Evolutionary conservation across 1,139 yeast genomes (phyloP).

Genomic region (Geotrichum macrosporum): DNA sequence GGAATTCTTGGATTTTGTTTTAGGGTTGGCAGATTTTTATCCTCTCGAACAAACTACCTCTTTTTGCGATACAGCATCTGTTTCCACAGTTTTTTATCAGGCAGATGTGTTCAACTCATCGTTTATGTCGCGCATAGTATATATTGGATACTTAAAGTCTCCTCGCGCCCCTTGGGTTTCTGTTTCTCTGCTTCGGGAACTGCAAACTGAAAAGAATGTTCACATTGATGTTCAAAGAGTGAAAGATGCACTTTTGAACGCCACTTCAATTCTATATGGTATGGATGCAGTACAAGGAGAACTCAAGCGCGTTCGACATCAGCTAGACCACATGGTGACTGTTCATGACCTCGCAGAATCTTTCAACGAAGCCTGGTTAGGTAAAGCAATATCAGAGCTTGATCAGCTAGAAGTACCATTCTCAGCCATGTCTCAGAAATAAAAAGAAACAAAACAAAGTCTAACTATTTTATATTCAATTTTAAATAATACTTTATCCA

Average conservation of each 20-base stretch:
- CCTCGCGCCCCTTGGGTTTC: constrained; percentile 13
- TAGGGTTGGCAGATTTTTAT: constrained; percentile 7
- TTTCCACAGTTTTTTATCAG: background rate
- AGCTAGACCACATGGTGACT: constrained; percentile 4
- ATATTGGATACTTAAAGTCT: constrained; percentile 11
- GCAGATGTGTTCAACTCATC: constrained; percentile 8
- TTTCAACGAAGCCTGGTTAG: constrained; percentile 21
- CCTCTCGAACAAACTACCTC: constrained; percentile 6
- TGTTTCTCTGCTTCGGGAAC: constrained; percentile 3
- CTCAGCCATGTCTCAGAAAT: too few species aligned
- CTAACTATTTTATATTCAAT: too few species aligned
- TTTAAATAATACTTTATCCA: too few species aligned
- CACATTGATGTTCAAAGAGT: constrained; percentile 28
- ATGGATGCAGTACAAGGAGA: constrained; percentile 11
- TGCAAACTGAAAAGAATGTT: constrained; percentile 9
- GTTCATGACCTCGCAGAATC: constrained; percentile 12
- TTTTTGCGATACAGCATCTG: background rate
- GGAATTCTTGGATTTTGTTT: constrained; percentile 7
- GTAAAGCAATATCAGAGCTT: constrained; percentile 3
- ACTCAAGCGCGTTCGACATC: constrained; percentile 13
- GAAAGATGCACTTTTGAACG: constrained; percentile 40
- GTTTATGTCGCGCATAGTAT: constrained; percentile 5
- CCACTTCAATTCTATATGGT: constrained; percentile 8
- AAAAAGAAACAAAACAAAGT: too few species aligned
- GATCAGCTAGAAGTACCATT: background rate